These are phyloP conservation scores for Lycium barbarum DNA, from an alignment of 257 asterid species.

Conservation along the genomic window DNA sequence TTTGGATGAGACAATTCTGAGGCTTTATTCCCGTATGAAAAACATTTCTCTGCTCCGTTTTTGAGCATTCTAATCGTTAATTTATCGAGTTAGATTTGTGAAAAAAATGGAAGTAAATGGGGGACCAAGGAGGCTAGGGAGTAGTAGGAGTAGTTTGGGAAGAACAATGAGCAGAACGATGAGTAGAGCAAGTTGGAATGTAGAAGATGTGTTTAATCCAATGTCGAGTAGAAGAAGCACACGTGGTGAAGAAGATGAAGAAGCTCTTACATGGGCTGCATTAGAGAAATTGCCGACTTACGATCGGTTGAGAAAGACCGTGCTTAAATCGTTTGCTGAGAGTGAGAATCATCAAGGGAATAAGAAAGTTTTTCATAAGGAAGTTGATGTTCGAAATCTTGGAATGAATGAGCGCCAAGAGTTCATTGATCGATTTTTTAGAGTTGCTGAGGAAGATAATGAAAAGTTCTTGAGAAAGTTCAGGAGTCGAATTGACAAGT, in stretches of 20 bases:
- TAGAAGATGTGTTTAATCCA: slow-evolving; percentile 62
- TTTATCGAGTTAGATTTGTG: neutral
- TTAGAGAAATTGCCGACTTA: slow-evolving; percentile 85
- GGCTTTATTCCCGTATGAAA: neutral
- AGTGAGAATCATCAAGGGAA: slow-evolving; percentile 32
- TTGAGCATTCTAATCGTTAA: neutral
- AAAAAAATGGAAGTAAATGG: slow-evolving; percentile 35
- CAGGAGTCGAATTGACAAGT: slow-evolving; percentile 59
- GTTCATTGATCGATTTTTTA: slow-evolving; percentile 56
- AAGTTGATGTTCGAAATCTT: slow-evolving; percentile 57
- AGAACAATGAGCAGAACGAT: slow-evolving; percentile 41
- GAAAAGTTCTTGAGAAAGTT: slow-evolving; percentile 54
- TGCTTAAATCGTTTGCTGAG: slow-evolving; percentile 47
- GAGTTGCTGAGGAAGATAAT: slow-evolving; percentile 65
- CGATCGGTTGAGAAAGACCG: slow-evolving; percentile 70
- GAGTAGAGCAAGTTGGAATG: slow-evolving; percentile 48
- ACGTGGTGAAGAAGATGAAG: slow-evolving; percentile 78
- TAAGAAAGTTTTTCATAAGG: slow-evolving; percentile 38
- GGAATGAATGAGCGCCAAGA: slow-evolving; percentile 49
- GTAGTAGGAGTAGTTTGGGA: slow-evolving; percentile 42
- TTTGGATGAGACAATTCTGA: neutral
- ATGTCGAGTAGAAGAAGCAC: slow-evolving; percentile 46
- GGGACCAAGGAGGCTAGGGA: slow-evolving; percentile 48
- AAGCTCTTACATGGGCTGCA: slow-evolving; percentile 90
- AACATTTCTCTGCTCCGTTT: neutral